Evolutionary conservation across 768 basidiomycete species (phyloP), one percentile per base, ranked within the genome.

Genomic region (Tricholoma hemisulphureum): DNA sequence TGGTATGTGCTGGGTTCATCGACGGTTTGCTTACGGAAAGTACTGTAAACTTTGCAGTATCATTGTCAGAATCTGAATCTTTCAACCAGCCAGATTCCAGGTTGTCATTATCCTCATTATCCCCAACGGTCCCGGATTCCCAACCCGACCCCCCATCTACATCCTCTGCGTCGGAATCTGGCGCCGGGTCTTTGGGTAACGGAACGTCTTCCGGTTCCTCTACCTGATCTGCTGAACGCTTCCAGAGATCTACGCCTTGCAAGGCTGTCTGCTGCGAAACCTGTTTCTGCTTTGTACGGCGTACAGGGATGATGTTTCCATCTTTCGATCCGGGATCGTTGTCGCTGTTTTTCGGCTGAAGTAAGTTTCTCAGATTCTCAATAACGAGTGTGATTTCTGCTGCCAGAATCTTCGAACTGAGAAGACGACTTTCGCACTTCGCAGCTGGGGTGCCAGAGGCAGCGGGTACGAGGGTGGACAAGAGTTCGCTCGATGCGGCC

Each of bases 401-500:
- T 1, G 91, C 85, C 10, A 94, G 74, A n/a, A 78, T 69, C 67
- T 90, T 93, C 4, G 88, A 88, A 65, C 91, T 94, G 39, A 89
- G 75, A 8, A 96, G 73, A 34, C 89, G 83, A 59, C 80, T 85
- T 63, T 89, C 86, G 1, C 88, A 81, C 71, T 89, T 91, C 2
- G 79, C 80, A 24, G 73, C 64, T 13, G 74, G 67, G 20, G 82
- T 78, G 21, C 81, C 80, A 16, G 78, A 64, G 2, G 65, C 62
- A 23, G 70, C 75, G 10, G 74, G 68, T 14, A 69, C 53, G 37
- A 79, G 58, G 8, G 74, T 51, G 55, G 70, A 71, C 0, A 63
- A 63, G 8, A 88, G 70, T 67, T 86, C 81, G 31, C 73, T 67
- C 2, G 68, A 66, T 18, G 89, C 63, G 9, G 80, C 80, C 2